Conservation (phyloP, 495 filamentous ascomycete species). For the Penicillium ochrochloron region DNA sequence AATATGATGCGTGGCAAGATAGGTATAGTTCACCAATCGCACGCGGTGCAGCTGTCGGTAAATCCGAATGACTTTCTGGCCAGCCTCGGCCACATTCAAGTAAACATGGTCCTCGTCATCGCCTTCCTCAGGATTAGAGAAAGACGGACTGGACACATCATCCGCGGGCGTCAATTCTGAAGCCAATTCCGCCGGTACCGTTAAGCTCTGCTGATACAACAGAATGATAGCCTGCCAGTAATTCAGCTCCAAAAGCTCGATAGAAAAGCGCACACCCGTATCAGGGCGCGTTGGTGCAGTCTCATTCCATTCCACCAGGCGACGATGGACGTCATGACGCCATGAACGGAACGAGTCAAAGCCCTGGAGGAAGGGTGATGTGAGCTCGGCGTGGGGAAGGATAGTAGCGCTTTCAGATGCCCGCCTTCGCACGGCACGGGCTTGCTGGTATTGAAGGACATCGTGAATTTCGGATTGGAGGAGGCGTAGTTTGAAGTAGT, state of each 20-base stretch:
- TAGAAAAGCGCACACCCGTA: slow-evolving; percentile 83
- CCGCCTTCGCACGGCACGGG: slow-evolving; percentile 49
- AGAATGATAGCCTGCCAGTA: slow-evolving; percentile 99
- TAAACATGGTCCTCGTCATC: slow-evolving; percentile 92
- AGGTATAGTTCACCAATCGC: slow-evolving; percentile 93
- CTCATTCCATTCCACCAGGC: slow-evolving; percentile 86
- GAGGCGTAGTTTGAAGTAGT: slow-evolving; percentile 90
- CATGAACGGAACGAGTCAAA: slow-evolving; percentile 88
- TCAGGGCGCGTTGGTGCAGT: slow-evolving; percentile 75
- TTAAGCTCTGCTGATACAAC: slow-evolving; percentile 90
- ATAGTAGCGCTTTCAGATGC: slow-evolving; percentile 65
- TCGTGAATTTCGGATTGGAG: slow-evolving; percentile 95
- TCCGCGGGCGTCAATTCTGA: slow-evolving; percentile 75
- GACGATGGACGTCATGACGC: slow-evolving; percentile 84
- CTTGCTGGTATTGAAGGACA: slow-evolving; percentile 88
- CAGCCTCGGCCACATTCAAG: slow-evolving; percentile 91
- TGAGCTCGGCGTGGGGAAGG: slow-evolving; percentile 77
- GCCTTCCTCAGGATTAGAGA: slow-evolving; percentile 59
- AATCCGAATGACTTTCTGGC: slow-evolving; percentile 86
- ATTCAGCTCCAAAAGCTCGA: slow-evolving; percentile 88
- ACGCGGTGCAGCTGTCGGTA: slow-evolving; percentile 89
- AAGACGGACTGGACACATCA: slow-evolving; percentile 65
- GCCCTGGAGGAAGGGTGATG: slow-evolving; percentile 81
- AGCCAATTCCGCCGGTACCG: slow-evolving; percentile 82
- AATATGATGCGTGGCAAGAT: slow-evolving; percentile 93